Percentiles rank a stretch among this genome's conserved stretches.
These are phyloP conservation scores for Suillus clintonianus DNA, from an alignment of 768 basidiomycete species.

Conservation along the genomic window DNA sequence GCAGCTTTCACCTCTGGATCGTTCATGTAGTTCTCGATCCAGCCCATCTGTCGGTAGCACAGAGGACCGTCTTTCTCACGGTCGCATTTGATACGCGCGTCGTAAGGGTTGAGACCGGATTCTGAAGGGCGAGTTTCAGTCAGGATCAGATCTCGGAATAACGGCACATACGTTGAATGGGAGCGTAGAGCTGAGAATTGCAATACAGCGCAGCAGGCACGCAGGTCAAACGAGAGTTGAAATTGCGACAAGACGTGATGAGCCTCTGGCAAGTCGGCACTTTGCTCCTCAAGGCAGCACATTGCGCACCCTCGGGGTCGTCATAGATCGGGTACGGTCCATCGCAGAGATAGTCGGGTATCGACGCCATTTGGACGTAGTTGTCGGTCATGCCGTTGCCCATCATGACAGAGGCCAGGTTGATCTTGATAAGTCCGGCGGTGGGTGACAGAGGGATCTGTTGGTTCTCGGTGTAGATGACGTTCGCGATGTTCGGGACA, in stretches of 20 bases:
- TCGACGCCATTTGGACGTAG: conserved; percentile 72
- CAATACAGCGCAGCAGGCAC: conserved; percentile 81
- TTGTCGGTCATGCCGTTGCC: conserved; percentile 90
- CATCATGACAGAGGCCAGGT: conserved; percentile 81
- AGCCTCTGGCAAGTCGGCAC: conserved; percentile 75
- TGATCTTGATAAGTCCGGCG: conserved; percentile 65
- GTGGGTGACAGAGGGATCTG: conserved; percentile 45
- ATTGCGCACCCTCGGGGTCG: conserved; percentile 67
- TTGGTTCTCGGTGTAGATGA: conserved; percentile 80
- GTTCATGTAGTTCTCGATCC: conserved; percentile 92
- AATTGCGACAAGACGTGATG: conserved; percentile 69
- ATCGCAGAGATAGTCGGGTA: conserved; percentile 83
- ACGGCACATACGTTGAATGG: conserved; percentile 61
- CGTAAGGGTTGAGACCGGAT: conserved; percentile 86
- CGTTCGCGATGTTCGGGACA: conserved; percentile 81
- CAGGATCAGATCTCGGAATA: not conserved
- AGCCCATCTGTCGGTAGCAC: conserved; percentile 79
- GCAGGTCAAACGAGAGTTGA: conserved; percentile 61
- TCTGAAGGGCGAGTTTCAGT: conserved; percentile 37
- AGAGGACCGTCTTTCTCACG: conserved; percentile 65
- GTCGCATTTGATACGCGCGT: conserved; percentile 79
- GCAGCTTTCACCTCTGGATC: conserved; percentile 71
- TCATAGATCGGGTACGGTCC: conserved; percentile 83
- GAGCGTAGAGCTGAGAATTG: conserved; percentile 68
- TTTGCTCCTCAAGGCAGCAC: conserved; percentile 61